Evolutionary conservation across 2,329 filamentous ascomycete genomes (phyloP).

Genomic region (Penicillium griseofulvum): DNA sequence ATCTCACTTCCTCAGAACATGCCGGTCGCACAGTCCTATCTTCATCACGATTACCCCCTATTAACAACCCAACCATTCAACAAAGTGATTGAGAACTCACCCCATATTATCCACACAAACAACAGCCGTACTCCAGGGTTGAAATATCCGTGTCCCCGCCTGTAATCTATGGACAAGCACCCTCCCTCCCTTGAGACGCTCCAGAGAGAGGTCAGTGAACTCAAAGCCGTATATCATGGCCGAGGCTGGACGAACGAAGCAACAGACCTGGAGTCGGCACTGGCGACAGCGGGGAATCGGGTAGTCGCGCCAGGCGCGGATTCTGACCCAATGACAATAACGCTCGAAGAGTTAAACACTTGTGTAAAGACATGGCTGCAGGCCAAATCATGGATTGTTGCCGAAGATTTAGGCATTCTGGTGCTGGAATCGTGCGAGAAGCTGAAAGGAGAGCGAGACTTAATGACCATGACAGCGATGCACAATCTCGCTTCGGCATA

Average conservation of each 20-base stretch:
- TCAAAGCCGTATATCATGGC: neutral
- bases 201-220: neutral
- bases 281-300: neutral
- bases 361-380: slow-evolving; percentile 5
- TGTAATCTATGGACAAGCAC: slow-evolving; percentile 3
- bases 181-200: slow-evolving; percentile 1
- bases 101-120: neutral
- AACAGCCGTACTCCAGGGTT: neutral
- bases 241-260: neutral
- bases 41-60: neutral
- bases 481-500: slow-evolving; percentile 13
- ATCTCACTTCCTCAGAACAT: neutral
- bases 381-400: slow-evolving; percentile 6
- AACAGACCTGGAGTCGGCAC: neutral
- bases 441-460: slow-evolving; percentile 8
- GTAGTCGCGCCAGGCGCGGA: neutral
- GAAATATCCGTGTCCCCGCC: neutral
- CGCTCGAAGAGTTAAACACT: slow-evolving; percentile 1
- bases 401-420: slow-evolving; percentile 6
- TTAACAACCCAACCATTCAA: neutral
- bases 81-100: neutral
- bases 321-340: neutral
- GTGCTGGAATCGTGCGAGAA: neutral
- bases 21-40: neutral
- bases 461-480: slow-evolving; percentile 15